Evolutionary conservation across 768 basidiomycete species (phyloP).

Genomic region (Xanthoconium stramineum): DNA sequence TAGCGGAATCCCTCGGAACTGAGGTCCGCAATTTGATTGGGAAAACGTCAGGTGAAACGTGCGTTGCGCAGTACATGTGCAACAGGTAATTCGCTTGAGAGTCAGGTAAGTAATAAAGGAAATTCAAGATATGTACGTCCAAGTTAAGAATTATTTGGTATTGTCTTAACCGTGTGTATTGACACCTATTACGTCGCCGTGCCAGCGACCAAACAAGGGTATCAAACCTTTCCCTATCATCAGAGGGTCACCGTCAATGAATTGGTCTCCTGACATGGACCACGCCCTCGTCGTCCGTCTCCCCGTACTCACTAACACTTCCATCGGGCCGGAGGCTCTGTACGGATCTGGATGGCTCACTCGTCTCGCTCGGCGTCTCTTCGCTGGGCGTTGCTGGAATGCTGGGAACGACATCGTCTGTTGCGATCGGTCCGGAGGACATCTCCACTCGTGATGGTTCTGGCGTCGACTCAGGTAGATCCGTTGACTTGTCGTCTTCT

Average conservation of each 20-base stretch:
- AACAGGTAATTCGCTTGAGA: no score
- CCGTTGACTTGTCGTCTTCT: conserved; percentile 11
- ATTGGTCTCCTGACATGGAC: conserved; percentile 66
- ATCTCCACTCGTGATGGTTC: conserved; percentile 11
- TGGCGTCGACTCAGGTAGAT: conserved; percentile 22
- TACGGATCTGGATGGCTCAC: conserved; percentile 24
- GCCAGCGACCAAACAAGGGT: conserved; percentile 20
- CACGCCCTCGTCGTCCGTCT: conserved; percentile 86
- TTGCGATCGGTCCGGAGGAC: not conserved
- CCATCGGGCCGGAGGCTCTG: conserved; percentile 40
- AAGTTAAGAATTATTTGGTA: not conserved
- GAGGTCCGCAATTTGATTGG: no score
- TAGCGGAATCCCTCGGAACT: no score
- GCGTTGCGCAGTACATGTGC: not conserved
- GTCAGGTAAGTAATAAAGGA: no score
- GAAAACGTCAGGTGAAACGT: no score
- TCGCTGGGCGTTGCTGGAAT: conserved; percentile 21
- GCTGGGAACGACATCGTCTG: conserved; percentile 35
- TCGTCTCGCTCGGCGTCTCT: conserved; percentile 26
- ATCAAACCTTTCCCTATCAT: conserved; percentile 14
- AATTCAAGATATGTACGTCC: no score
- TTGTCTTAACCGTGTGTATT: not conserved
- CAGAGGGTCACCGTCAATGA: conserved; percentile 11
- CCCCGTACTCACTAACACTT: conserved; percentile 69
- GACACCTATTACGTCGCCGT: conserved; percentile 13